Evolutionary conservation across 192 early-diverging fungal species (phyloP).

Genomic region (Mortierella antarctica): DNA sequence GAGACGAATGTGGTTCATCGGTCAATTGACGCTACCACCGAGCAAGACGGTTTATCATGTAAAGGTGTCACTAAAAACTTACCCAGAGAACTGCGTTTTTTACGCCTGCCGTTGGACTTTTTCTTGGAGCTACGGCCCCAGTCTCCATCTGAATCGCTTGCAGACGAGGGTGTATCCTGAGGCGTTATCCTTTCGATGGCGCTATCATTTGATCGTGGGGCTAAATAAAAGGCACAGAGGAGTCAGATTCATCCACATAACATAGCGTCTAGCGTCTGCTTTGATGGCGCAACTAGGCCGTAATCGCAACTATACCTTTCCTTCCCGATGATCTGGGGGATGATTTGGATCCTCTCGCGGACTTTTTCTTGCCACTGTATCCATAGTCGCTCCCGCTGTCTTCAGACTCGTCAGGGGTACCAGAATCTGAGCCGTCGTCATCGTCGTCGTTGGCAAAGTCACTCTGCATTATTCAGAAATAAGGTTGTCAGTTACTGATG

Average conservation of each 20-base stretch:
- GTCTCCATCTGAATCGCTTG: slow-evolving; percentile 48
- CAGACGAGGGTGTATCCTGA: slow-evolving; percentile 34
- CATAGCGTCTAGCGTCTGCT: neutral
- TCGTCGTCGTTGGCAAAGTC: slow-evolving; percentile 51
- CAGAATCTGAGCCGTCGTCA: slow-evolving; percentile 39
- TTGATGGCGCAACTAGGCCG: neutral
- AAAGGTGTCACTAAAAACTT: neutral
- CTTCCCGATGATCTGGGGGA: slow-evolving; percentile 54
- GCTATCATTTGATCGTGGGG: slow-evolving; percentile 22
- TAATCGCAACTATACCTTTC: slow-evolving; percentile 7
- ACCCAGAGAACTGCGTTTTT: slow-evolving; percentile 19
- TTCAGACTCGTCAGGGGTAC: slow-evolving; percentile 33
- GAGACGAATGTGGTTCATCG: neutral
- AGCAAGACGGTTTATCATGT: neutral
- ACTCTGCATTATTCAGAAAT: slow-evolving; percentile 24
- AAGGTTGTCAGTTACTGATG: neutral
- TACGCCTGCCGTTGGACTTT: slow-evolving; percentile 21
- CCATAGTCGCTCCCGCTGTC: slow-evolving; percentile 59
- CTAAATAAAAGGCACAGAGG: slow-evolving; percentile 4
- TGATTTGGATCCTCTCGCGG: slow-evolving; percentile 56
- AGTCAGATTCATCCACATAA: neutral
- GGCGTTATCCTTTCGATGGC: slow-evolving; percentile 26
- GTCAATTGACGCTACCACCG: neutral
- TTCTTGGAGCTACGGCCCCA: slow-evolving; percentile 37
- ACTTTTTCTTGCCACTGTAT: slow-evolving; percentile 40